A percentile compares a stretch with the other conserved stretches of the same genome.
Conservation (phyloP, 805 yeast genomes). For the Barnettozyma pratensis region DNA sequence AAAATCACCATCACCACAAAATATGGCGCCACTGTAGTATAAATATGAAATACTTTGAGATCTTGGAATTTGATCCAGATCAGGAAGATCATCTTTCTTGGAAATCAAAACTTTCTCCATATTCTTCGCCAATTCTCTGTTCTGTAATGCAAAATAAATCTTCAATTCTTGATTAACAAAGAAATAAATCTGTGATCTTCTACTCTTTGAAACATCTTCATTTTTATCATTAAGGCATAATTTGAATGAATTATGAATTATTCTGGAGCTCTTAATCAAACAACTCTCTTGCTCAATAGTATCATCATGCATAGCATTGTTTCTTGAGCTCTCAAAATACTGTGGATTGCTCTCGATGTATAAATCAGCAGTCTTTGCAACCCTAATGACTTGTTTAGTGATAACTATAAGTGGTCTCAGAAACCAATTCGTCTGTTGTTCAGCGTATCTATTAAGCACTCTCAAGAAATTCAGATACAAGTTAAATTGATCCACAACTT, state of each 20-base stretch:
- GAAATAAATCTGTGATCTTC: slow-evolving; percentile 61
- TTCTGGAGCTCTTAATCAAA: slow-evolving; percentile 52
- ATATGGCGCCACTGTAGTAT: slow-evolving; percentile 65
- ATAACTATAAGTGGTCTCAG: slow-evolving; percentile 36
- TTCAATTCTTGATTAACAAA: slow-evolving; percentile 67
- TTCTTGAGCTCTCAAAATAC: neutral
- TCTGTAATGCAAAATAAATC: slow-evolving; percentile 60
- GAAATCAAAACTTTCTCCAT: slow-evolving; percentile 64
- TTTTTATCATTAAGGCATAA: slow-evolving; percentile 75
- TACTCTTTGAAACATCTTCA: slow-evolving; percentile 41
- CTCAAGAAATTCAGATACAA: slow-evolving; percentile 36
- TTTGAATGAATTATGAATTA: slow-evolving; percentile 69
- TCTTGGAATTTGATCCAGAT: slow-evolving; percentile 36
- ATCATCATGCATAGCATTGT: slow-evolving; percentile 15
- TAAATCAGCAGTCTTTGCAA: slow-evolving; percentile 21
- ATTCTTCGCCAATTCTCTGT: slow-evolving; percentile 68
- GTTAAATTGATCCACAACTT: slow-evolving; percentile 27
- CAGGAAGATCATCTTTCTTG: slow-evolving; percentile 48
- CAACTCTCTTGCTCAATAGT: slow-evolving; percentile 26
- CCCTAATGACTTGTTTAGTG: slow-evolving; percentile 32
- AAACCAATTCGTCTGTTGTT: slow-evolving; percentile 49
- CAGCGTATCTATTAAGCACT: slow-evolving; percentile 48
- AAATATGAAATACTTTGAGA: slow-evolving; percentile 55
- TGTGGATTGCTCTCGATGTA: slow-evolving; percentile 17
- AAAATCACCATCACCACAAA: slow-evolving; percentile 61